Percentiles rank a stretch among this genome's conserved stretches.
These are phyloP conservation scores for Ceratocystis ficicola DNA, from an alignment of 2,329 filamentous ascomycete genomes.

Conservation along the genomic window DNA sequence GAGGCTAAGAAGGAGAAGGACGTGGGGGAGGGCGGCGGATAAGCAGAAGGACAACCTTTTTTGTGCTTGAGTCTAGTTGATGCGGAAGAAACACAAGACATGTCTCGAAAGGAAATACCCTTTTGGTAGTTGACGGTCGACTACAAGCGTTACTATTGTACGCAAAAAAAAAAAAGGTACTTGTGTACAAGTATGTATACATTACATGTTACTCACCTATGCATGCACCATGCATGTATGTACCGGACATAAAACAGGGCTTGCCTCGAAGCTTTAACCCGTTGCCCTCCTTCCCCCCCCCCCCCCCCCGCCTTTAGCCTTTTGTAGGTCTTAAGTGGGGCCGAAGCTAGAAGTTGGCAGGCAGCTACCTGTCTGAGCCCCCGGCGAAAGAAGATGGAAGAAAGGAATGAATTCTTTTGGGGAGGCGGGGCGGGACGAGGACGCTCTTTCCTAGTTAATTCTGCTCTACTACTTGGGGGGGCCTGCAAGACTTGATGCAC, in stretches of 20 bases:
- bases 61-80: not conserved
- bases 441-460: not conserved
- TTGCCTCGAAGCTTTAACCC: not conserved
- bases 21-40: not conserved
- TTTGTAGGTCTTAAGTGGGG: conserved; percentile 9
- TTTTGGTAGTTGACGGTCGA: too few species aligned
- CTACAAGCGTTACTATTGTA: too few species aligned
- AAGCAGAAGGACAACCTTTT: not conserved
- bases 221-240: too few species aligned
- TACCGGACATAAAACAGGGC: too few species aligned
- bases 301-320: not conserved
- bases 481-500: not conserved
- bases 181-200: too few species aligned
- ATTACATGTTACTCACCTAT: too few species aligned
- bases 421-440: not conserved
- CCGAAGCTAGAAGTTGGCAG: not conserved
- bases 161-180: too few species aligned
- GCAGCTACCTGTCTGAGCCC: not conserved
- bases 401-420: not conserved
- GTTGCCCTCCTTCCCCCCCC: not conserved
- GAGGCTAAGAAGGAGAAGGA: not conserved
- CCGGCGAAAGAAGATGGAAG: not conserved
- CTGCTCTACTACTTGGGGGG: not conserved
- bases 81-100: not conserved
- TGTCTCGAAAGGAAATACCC: not conserved